Evolutionary conservation across 768 basidiomycete genomes (phyloP), one percentile per base, ranked within the genome.

Genomic region (Steccherinum ochraceum): DNA sequence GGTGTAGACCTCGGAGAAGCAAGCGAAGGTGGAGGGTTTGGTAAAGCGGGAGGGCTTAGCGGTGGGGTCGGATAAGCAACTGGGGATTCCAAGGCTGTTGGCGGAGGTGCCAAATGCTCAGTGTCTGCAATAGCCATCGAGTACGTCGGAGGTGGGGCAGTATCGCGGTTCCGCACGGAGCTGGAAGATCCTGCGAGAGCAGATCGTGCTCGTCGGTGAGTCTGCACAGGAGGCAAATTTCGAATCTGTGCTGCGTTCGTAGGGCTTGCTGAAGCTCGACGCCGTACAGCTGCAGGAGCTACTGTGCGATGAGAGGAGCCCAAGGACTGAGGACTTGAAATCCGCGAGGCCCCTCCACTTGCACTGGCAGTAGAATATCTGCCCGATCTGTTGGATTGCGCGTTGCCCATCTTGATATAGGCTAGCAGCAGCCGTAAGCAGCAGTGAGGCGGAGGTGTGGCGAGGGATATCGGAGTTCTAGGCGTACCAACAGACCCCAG

Each of bases 121-220:
- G 18, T 30, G 40, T 48, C 46, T 49, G 51, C 42, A 4, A 55
- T 27, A 12, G 58, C 58, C 24, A 54, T 53, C 12, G 52, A 24
- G 39, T 59, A 59, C 12, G 58, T 41, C 12, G 58, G 58, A 5
- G 58, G 58, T 12, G 42, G 42, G 7, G 52, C 53, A 18, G 53
- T 30, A 20, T 53, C 45, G 26, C 50, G 35, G 40, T 49, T 49
- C 24, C n/a, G 49, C 24, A 52, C 35, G 49, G 30, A 35, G 16
- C 16, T 35, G 7, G 30, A 40, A 26, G 46, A 16, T 3, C 49
- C 46, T 24, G 47, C 54, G 19, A 56, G 46, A 3, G 57, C 52
- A 21, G 54, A 58, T 30, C 52, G 48, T 46, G 40, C 52, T 27
- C 57, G 43, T 2, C 54, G 46, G 23, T 56, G 57, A 10, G 23